Percentiles rank a stretch among this genome's conserved stretches.
Conservation (phyloP, 768 basidiomycete species). For the Cyclocybe cylindracea region DNA sequence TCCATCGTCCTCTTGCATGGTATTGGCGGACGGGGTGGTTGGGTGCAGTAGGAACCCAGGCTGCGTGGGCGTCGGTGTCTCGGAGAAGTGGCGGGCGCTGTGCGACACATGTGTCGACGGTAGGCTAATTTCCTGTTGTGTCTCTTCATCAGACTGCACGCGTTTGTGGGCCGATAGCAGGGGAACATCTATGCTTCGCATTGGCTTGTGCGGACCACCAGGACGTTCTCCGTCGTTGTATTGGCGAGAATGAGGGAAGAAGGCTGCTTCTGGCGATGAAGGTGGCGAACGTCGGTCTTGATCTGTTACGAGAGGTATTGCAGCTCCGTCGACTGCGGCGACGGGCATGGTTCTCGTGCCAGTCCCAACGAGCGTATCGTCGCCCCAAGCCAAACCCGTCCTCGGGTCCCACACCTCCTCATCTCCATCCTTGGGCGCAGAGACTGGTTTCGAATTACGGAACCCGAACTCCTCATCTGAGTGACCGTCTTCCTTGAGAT, state of each 20-base stretch:
- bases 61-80: no score
- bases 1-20: not conserved
- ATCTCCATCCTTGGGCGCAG: not conserved
- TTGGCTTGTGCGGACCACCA: no score
- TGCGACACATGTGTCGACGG: no score
- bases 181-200: no score
- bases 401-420: slow-evolving; percentile 13
- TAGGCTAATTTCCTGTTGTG: no score
- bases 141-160: no score
- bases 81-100: no score
- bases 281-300: not conserved
- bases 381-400: slow-evolving; percentile 4
- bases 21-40: no score
- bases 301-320: slow-evolving; percentile 5
- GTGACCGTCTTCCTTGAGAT: not conserved
- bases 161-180: no score
- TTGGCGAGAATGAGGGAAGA: not conserved
- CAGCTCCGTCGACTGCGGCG: not conserved
- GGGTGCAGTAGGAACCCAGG: no score
- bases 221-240: no score
- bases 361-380: not conserved
- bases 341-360: not conserved
- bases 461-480: slow-evolving; percentile 4
- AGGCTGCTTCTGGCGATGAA: not conserved
- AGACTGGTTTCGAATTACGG: not conserved